Evolutionary conservation across 2,329 filamentous ascomycete species (phyloP).

Genomic region (Alternaria novae-zelandiae): DNA sequence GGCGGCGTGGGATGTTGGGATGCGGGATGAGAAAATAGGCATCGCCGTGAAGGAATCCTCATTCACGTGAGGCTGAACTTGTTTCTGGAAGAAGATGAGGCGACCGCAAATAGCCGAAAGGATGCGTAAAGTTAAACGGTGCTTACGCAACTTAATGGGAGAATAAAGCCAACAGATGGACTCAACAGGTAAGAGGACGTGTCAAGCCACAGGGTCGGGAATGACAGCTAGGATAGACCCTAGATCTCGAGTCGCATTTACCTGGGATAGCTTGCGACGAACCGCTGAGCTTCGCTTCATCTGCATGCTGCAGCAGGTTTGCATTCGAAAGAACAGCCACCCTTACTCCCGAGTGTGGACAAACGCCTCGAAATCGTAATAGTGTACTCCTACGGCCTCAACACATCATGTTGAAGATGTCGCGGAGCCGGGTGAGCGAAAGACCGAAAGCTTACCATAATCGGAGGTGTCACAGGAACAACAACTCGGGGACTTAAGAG

Average conservation of each 20-base stretch:
- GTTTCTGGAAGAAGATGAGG: not conserved
- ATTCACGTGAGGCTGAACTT: not conserved
- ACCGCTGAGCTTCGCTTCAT: not conserved
- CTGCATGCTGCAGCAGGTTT: conserved; percentile 1
- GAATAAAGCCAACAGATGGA: not conserved
- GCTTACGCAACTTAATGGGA: not conserved
- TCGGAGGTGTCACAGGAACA: conserved; percentile 16
- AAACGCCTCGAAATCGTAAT: not conserved
- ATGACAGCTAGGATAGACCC: not conserved
- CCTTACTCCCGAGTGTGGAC: conserved; percentile 1
- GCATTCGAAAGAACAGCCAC: conserved; percentile 6
- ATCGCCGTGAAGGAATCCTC: not conserved
- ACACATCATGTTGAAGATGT: not conserved
- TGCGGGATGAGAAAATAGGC: not conserved
- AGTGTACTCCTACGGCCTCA: not conserved
- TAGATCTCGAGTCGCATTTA: conserved; percentile 8
- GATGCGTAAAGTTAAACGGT: not conserved
- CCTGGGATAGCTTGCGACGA: conserved; percentile 8
- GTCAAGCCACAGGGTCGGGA: conserved; percentile 1
- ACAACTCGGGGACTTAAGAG: conserved; percentile 8
- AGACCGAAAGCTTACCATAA: conserved; percentile 18
- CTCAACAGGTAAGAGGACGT: not conserved
- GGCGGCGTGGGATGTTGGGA: conserved; percentile 8
- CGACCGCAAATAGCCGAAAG: not conserved
- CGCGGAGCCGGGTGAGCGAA: conserved; percentile 19